A percentile compares a stretch with the other conserved stretches of the same genome.
Evolutionary conservation across 768 basidiomycete genomes (phyloP).

Genomic region (Amanita molliuscula): DNA sequence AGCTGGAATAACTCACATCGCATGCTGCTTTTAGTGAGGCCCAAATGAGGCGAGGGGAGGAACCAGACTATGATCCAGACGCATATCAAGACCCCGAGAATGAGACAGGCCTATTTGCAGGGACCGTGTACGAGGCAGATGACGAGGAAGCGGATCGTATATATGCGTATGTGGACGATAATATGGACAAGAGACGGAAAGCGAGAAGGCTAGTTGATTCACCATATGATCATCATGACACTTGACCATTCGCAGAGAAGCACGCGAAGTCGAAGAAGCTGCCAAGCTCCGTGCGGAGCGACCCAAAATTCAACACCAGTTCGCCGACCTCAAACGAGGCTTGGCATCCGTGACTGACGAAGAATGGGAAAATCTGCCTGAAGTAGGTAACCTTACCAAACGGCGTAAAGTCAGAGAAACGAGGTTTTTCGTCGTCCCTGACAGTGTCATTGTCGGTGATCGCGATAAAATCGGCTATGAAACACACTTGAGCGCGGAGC

Average conservation of each 20-base stretch:
- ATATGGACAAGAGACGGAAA: constrained; percentile 81
- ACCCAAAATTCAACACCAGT: constrained; percentile 94
- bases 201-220: constrained; percentile 58
- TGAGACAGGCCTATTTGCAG: constrained; percentile 91
- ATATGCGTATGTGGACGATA: constrained; percentile 84
- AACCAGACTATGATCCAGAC: constrained; percentile 79
- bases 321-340: constrained; percentile 89
- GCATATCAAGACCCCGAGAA: constrained; percentile 97
- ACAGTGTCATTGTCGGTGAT: constrained; percentile 86
- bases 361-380: constrained; percentile 93
- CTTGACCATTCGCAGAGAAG: constrained; percentile 43
- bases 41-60: constrained; percentile 79
- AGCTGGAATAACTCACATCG: not conserved
- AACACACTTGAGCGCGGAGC: constrained; percentile 60
- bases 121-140: constrained; percentile 92
- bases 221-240: constrained; percentile 28
- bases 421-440: constrained; percentile 82
- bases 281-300: constrained; percentile 75
- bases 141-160: constrained; percentile 97
- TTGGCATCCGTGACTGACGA: constrained; percentile 76
- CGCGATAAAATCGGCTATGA: constrained; percentile 67
- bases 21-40: constrained; percentile 52
- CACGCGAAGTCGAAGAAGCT: constrained; percentile 61
- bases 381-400: constrained; percentile 91
- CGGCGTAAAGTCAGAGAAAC: constrained; percentile 85